phyloP scores from a whole-genome alignment of 306 rosid genomes.

The Myrica gale region DNA sequence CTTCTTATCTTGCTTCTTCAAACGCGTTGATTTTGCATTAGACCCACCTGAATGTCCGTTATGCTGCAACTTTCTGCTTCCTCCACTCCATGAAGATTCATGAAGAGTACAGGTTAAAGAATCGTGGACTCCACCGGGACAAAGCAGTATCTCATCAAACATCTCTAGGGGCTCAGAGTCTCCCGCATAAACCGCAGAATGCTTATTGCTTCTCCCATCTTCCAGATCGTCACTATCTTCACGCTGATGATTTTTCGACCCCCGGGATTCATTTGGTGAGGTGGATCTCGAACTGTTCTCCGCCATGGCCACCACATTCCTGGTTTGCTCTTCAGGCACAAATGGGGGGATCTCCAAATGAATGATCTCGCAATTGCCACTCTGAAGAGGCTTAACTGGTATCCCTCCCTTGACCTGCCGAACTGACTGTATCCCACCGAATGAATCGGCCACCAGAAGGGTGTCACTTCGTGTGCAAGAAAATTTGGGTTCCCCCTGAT shows the following conservation, averaged over 20 bases:
- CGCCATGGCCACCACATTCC: background rate
- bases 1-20: slow-evolving; percentile 36
- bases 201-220: slow-evolving; percentile 42
- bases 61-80: background rate
- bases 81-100: slow-evolving; percentile 24
- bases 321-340: slow-evolving; percentile 2
- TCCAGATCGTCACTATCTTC: slow-evolving; percentile 29
- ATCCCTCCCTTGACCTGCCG: slow-evolving; percentile 9
- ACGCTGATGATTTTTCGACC: slow-evolving; percentile 34
- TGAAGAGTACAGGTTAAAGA: slow-evolving; percentile 3
- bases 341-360: slow-evolving; percentile 7
- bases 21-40: slow-evolving; percentile 29
- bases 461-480: slow-evolving; percentile 17
- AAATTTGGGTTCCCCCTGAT: slow-evolving; percentile 25
- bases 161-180: slow-evolving; percentile 36
- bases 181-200: slow-evolving; percentile 38
- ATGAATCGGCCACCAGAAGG: slow-evolving; percentile 29
- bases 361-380: slow-evolving; percentile 28
- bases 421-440: slow-evolving; percentile 23
- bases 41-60: slow-evolving; percentile 32
- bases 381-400: background rate
- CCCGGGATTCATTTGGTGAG: slow-evolving; percentile 27
- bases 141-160: slow-evolving; percentile 42
- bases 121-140: slow-evolving; percentile 19
- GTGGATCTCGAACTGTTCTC: background rate